phyloP scores from a whole-genome alignment of 1,139 yeast genomes.

The Hansenula anomala region DNA sequence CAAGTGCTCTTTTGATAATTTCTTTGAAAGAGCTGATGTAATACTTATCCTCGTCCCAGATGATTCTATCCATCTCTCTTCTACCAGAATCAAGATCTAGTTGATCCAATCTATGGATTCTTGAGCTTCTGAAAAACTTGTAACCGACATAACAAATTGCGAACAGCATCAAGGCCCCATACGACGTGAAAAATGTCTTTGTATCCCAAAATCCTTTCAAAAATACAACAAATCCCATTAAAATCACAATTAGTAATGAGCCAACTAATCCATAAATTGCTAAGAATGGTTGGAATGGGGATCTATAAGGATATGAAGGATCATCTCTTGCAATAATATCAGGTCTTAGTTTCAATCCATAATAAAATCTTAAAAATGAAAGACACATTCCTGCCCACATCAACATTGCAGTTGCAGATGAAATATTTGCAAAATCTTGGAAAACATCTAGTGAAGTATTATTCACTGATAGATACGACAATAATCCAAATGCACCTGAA shows the following conservation, averaged over 20 bases:
- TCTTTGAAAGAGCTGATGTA: slow-evolving; percentile 29
- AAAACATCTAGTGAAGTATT: slow-evolving; percentile 61
- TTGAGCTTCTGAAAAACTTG: slow-evolving; percentile 48
- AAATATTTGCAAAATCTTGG: slow-evolving; percentile 56
- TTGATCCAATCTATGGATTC: slow-evolving; percentile 50
- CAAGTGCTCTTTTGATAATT: slow-evolving; percentile 17
- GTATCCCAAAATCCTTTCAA: slow-evolving; percentile 55
- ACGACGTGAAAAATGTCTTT: slow-evolving; percentile 60
- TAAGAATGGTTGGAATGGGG: slow-evolving; percentile 73
- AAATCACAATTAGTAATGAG: slow-evolving; percentile 47
- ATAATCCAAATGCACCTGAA: slow-evolving; percentile 54
- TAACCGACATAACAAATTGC: slow-evolving; percentile 50
- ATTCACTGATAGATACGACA: slow-evolving; percentile 57
- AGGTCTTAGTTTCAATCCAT: slow-evolving; percentile 61
- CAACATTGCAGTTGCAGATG: slow-evolving; percentile 66
- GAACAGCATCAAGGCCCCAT: slow-evolving; percentile 59
- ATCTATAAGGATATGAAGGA: slow-evolving; percentile 67
- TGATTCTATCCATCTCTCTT: slow-evolving; percentile 63
- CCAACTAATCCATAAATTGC: slow-evolving; percentile 66
- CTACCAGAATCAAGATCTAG: slow-evolving; percentile 77
- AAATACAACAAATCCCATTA: slow-evolving; percentile 71
- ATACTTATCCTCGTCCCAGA: slow-evolving; percentile 60
- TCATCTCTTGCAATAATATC: slow-evolving; percentile 62
- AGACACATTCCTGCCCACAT: slow-evolving; percentile 84
- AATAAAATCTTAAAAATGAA: slow-evolving; percentile 64